Evolutionary conservation across 1,284 basidiomycete genomes (phyloP).

Genomic region (Exsudoporus floridanus): DNA sequence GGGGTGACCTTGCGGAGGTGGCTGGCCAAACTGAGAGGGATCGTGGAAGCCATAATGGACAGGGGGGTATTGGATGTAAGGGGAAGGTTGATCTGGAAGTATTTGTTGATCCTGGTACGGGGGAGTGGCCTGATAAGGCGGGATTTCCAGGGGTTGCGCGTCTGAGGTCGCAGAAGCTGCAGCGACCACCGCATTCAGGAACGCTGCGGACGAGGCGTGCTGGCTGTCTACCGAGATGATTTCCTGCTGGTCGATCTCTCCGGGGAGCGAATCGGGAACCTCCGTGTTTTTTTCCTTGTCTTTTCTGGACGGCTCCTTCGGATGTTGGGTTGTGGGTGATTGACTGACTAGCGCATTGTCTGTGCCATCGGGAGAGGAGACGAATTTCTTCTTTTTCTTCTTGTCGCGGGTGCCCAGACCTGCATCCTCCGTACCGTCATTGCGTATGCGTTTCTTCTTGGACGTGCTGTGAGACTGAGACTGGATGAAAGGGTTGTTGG

Average conservation of each 20-base stretch:
- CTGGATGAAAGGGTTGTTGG: constrained; percentile 36
- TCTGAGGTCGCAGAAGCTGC: constrained; percentile 50
- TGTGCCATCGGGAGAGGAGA: neutral
- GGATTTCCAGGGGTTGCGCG: constrained; percentile 26
- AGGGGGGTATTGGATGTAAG: constrained; percentile 33
- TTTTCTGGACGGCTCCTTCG: constrained; percentile 14
- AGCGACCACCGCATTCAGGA: constrained; percentile 59
- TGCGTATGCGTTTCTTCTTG: constrained; percentile 29
- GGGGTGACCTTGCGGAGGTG: constrained; percentile 31
- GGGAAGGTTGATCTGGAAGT: constrained; percentile 25
- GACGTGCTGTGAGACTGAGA: constrained; percentile 31
- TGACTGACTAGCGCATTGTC: constrained; percentile 9
- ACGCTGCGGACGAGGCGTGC: constrained; percentile 49
- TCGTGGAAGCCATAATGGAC: constrained; percentile 32
- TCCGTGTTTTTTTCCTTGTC: constrained; percentile 45
- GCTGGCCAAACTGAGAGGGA: constrained; percentile 32
- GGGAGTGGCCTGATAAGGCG: constrained; percentile 24
- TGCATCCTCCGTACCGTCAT: constrained; percentile 20
- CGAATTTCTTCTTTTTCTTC: constrained; percentile 25
- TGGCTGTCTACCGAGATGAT: constrained; percentile 35
- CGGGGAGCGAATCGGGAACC: neutral
- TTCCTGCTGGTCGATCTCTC: constrained; percentile 25
- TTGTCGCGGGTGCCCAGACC: constrained; percentile 25
- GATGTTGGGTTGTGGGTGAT: constrained; percentile 1
- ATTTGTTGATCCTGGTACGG: constrained; percentile 33